Evolutionary conservation across 176 grass and related monocot genomes (phyloP), one percentile per base, ranked within the genome.

Genomic region (Phoenix dactylifera): DNA sequence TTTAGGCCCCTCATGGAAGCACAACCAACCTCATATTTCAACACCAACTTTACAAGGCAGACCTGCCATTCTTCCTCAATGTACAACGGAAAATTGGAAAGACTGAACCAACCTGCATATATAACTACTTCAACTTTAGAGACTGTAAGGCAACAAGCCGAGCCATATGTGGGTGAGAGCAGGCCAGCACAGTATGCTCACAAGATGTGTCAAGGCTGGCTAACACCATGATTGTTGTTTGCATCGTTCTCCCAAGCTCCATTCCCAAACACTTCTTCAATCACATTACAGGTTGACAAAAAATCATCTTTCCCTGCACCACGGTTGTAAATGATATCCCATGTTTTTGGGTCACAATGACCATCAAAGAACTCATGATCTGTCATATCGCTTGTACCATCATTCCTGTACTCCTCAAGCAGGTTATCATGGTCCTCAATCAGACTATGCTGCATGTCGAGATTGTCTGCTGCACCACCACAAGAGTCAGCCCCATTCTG

Each of bases 231-330:
- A 19, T 29, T 52, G 65, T 24, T 24, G 24, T 55, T 73, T 26
- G 56, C 48, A 30, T 64, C 39, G 26, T 79, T 77, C 28, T 89
- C 76, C 14, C 50, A 62, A 54, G 72, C 65, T 51, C 66, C 82
- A 66, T 88, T 83, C 14, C 89, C 85, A 55, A 95, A 85, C 54
- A 95, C 82, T 76, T 95, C 82, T 71, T 95, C 82, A 58, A 89
- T 86, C 44, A 86, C 78, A 83, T 95, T 89, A 70, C 58, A 74
- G 3, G 85, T 86, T 0, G 89, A 79, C 19, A 89, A 59, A 58
- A 95, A 80, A 16, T 89, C 89, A 2, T 89, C 79, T 52, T 75
- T 83, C 16, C 76, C 79, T 66, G 54, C 75, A 61, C 69, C 53
- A 6, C 57, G 71, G 5, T 51, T 65, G 72, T 83, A 86, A 71